A percentile compares a stretch with the other conserved stretches of the same genome.
Conservation (phyloP, 495 filamentous ascomycete species). For the Tetracladium marchalianum region DNA sequence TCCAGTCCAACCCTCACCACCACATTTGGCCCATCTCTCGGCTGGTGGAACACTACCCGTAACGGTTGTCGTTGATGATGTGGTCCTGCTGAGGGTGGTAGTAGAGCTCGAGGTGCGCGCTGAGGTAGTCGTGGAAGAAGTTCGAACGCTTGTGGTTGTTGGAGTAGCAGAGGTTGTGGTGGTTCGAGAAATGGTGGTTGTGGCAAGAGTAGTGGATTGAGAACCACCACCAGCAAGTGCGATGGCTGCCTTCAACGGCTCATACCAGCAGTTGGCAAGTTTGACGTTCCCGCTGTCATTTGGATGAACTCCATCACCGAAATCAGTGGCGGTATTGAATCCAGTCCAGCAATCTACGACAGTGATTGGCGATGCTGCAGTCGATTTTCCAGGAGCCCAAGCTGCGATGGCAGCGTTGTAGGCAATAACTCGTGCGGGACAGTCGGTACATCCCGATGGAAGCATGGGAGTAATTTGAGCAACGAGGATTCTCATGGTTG, state of each 20-base stretch:
- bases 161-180: too few relatives aligned
- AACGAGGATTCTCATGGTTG: constrained; percentile 31
- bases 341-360: constrained; percentile 36
- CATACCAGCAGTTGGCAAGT: constrained; percentile 30
- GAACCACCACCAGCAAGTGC: not conserved
- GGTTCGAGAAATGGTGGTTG: too few relatives aligned
- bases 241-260: not conserved
- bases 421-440: constrained; percentile 20
- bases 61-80: too few relatives aligned
- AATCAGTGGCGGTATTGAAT: constrained; percentile 25
- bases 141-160: too few relatives aligned
- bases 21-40: constrained; percentile 4
- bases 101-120: too few relatives aligned
- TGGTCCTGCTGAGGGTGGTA: too few relatives aligned
- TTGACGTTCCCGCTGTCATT: constrained; percentile 29
- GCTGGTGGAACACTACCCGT: not conserved
- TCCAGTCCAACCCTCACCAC: constrained; percentile 1
- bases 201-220: too few relatives aligned
- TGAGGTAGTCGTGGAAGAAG: too few relatives aligned
- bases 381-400: constrained; percentile 28
- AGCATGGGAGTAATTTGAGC: constrained; percentile 38
- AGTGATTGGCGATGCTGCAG: constrained; percentile 26
- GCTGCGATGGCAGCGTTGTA: constrained; percentile 29
- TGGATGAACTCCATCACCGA: constrained; percentile 35
- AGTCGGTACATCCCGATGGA: constrained; percentile 21